Percentiles rank a stretch among this genome's conserved stretches.
Evolutionary conservation across 495 filamentous ascomycete species (phyloP).

Genomic region (Trichoderma reesei): DNA sequence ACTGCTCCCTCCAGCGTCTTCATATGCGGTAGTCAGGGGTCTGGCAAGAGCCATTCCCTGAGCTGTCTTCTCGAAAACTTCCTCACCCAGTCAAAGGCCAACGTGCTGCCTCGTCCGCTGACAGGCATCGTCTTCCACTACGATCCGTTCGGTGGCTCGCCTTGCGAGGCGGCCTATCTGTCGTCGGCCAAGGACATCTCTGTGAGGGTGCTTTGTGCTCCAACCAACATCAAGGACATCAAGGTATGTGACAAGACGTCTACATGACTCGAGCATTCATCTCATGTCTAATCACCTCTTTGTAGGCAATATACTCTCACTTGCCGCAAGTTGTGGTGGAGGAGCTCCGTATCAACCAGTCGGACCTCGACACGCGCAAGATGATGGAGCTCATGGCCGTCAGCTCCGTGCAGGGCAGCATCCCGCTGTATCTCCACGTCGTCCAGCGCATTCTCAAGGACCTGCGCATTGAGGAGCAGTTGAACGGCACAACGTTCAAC

Average conservation of each 20-base stretch:
- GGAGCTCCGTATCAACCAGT: conserved; percentile 46
- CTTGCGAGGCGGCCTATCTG: conserved; percentile 62
- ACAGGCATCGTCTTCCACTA: conserved; percentile 63
- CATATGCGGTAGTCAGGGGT: conserved; percentile 69
- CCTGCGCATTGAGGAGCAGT: conserved; percentile 41
- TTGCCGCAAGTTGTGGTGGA: conserved; percentile 40
- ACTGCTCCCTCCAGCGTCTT: conserved; percentile 59
- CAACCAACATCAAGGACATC: conserved; percentile 46
- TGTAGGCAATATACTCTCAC: conserved; percentile 24
- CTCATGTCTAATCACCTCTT: neutral
- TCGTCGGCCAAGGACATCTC: conserved; percentile 42
- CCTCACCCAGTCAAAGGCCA: conserved; percentile 32
- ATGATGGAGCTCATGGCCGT: conserved; percentile 65
- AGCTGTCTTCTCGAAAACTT: conserved; percentile 62
- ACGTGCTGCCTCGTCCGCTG: conserved; percentile 38
- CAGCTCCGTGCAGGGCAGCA: conserved; percentile 25
- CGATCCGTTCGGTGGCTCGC: conserved; percentile 46
- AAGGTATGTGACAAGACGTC: conserved; percentile 23
- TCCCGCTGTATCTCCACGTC: conserved; percentile 55
- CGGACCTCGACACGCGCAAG: conserved; percentile 50
- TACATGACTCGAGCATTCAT: conserved; percentile 20
- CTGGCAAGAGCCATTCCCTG: conserved; percentile 66
- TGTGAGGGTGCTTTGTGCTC: conserved; percentile 54
- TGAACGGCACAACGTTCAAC: conserved; percentile 30
- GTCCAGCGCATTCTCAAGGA: conserved; percentile 51